Base-by-base conservation (phyloP, 306 rosid species). In the Sechiopsis laciniata region DNA sequence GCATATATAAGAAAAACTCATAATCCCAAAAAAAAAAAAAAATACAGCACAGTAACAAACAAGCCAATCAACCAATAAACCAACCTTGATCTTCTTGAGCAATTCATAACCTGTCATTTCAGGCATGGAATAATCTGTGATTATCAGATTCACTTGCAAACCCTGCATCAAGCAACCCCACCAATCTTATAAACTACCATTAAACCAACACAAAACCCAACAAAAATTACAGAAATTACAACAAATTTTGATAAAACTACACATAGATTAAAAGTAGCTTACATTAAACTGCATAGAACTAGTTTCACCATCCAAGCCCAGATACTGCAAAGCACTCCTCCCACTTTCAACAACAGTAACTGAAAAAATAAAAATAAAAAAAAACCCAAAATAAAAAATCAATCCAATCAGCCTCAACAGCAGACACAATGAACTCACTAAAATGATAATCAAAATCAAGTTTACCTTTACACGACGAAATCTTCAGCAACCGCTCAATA, bases 41-140 rank as follows among this genome's bases (percentile, higher is more conserved):
- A 46, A 26, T 2, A 26, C 29, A 26, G 29, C 11, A 45, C 50
- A 10, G 13, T 7, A 21, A 21, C 6, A 10, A 65, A 20, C 56
- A 20, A 45, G 11, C 7, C 26, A 10, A 16, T 4, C 35, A 66
- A 17, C 15, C 8, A 58, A 22, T 7, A n/a, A 60, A 54, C 65
- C 32, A 77, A 93, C 99, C 97, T 94, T 94, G 74, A 94, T 91
- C 85, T 81, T 94, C 82, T 94, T 94, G 32, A 94, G 95, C 4
- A 94, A 64, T 73, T 94, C 99, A 80, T 91, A 94, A 51, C 99
- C 99, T 3, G 97, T 89, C 99, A 94, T 94, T 75, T 90, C 99
- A 0, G 99, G 99, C 99, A 94, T 94, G 40, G 97, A 94, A 75
- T 94, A 94, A 78, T 94, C 99, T 0, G 99, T 94, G 77, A 94